Conservation (phyloP, 78 protist genomes). For the Creolimax fragrantissima region DNA sequence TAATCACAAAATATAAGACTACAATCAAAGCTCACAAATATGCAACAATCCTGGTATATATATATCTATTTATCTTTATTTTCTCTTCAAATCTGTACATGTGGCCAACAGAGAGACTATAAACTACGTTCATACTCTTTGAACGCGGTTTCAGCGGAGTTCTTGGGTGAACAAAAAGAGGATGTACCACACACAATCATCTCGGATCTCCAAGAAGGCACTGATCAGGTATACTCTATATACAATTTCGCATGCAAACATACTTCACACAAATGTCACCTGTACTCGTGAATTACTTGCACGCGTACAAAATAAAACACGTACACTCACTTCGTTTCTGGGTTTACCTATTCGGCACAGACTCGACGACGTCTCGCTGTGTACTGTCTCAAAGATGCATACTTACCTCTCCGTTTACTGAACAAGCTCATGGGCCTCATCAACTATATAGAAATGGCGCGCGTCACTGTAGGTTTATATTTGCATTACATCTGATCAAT, state of each 20-base stretch:
- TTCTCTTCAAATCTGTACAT: neutral
- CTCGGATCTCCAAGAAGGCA: constrained; percentile 83
- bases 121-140: constrained; percentile 89
- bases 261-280: too few relatives aligned
- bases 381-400: constrained; percentile 97
- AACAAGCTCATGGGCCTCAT: constrained; percentile 91
- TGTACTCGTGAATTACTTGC: too few relatives aligned
- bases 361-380: constrained; percentile 94
- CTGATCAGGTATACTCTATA: constrained; percentile 39
- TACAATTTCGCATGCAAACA: too few relatives aligned
- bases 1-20: too few relatives aligned
- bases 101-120: constrained; percentile 47
- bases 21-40: too few relatives aligned
- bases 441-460: constrained; percentile 97
- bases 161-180: constrained; percentile 97
- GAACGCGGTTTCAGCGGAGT: constrained; percentile 89
- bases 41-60: neutral
- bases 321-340: too few relatives aligned
- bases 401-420: constrained; percentile 85
- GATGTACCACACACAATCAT: constrained; percentile 97
- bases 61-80: neutral
- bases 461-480: constrained; percentile 75
- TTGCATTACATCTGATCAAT: neutral
- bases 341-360: constrained; percentile 15
- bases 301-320: too few relatives aligned